These are phyloP conservation scores for Neoarthrinium moseri DNA, from an alignment of 2,329 filamentous ascomycete species.

Conservation along the genomic window DNA sequence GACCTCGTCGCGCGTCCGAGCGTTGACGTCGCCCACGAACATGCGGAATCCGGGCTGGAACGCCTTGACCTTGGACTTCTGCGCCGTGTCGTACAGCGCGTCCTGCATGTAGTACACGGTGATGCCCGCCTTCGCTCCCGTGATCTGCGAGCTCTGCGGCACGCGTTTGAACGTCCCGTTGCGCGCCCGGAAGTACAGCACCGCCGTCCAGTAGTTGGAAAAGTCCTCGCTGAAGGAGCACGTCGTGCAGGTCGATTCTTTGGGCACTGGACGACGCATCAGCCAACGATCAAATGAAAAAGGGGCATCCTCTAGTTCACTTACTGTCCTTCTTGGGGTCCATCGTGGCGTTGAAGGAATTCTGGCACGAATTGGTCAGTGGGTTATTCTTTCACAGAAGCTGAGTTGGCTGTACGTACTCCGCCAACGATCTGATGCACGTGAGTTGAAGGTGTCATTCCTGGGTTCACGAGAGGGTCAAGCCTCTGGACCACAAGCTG, in stretches of 20 bases:
- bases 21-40: slow-evolving; percentile 39
- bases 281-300: too few relatives aligned
- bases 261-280: too few relatives aligned
- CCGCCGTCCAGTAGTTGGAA: slow-evolving; percentile 27
- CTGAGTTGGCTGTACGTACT: neutral
- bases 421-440: slow-evolving; percentile 6
- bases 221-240: slow-evolving; percentile 26
- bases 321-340: slow-evolving; percentile 21
- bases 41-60: slow-evolving; percentile 43
- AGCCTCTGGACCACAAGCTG: slow-evolving; percentile 2
- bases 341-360: slow-evolving; percentile 28
- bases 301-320: too few relatives aligned
- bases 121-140: slow-evolving; percentile 23
- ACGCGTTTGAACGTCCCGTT: slow-evolving; percentile 28
- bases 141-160: slow-evolving; percentile 23
- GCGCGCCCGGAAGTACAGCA: slow-evolving; percentile 22
- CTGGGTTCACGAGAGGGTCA: slow-evolving; percentile 2
- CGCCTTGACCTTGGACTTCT: slow-evolving; percentile 33
- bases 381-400: too few relatives aligned
- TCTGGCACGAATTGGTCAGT: too few relatives aligned
- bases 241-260: slow-evolving; percentile 24
- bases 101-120: slow-evolving; percentile 28
- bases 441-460: neutral
- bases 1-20: slow-evolving; percentile 14
- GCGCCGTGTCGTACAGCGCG: slow-evolving; percentile 20